phyloP scores from a whole-genome alignment of 2,329 filamentous ascomycete genomes.

The Fusarium tanahbumbuense region DNA sequence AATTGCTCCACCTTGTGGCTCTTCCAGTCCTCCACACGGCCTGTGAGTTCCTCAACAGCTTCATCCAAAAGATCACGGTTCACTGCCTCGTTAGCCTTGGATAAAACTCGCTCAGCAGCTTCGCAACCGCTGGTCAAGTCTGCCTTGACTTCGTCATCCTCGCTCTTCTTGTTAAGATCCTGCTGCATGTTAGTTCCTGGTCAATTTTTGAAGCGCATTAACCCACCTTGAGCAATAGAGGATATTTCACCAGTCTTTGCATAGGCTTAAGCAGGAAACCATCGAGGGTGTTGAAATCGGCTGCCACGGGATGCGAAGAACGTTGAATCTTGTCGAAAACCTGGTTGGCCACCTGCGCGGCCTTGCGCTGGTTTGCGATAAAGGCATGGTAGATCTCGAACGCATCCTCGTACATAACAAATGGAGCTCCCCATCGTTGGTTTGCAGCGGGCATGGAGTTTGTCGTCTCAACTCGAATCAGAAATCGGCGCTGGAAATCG shows the following conservation, averaged over 20 bases:
- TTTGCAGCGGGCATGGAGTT: slow-evolving; percentile 80
- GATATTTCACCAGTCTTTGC: slow-evolving; percentile 94
- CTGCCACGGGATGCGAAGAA: slow-evolving; percentile 82
- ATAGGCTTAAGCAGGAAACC: slow-evolving; percentile 97
- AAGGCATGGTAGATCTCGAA: slow-evolving; percentile 97
- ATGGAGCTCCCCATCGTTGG: slow-evolving; percentile 96
- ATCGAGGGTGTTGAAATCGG: slow-evolving; percentile 87
- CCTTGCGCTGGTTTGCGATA: slow-evolving; percentile 94
- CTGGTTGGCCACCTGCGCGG: slow-evolving; percentile 83
- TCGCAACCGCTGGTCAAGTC: slow-evolving; percentile 83
- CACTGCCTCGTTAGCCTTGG: slow-evolving; percentile 90
- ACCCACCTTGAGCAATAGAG: slow-evolving; percentile 83
- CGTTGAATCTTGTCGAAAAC: slow-evolving; percentile 88
- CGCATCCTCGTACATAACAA: slow-evolving; percentile 83
- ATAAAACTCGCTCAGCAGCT: slow-evolving; percentile 83
- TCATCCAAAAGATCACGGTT: slow-evolving; percentile 87
- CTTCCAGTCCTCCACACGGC: slow-evolving; percentile 96
- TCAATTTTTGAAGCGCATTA: slow-evolving; percentile 5
- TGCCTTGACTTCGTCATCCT: slow-evolving; percentile 74
- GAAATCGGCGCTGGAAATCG: slow-evolving; percentile 93
- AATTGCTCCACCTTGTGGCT: slow-evolving; percentile 91
- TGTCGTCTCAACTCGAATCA: slow-evolving; percentile 95
- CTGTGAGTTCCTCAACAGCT: slow-evolving; percentile 83
- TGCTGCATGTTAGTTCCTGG: slow-evolving; percentile 55
- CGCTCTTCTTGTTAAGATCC: slow-evolving; percentile 88